Evolutionary conservation across 768 basidiomycete species (phyloP).

Genomic region (Kwoniella dejecticola): DNA sequence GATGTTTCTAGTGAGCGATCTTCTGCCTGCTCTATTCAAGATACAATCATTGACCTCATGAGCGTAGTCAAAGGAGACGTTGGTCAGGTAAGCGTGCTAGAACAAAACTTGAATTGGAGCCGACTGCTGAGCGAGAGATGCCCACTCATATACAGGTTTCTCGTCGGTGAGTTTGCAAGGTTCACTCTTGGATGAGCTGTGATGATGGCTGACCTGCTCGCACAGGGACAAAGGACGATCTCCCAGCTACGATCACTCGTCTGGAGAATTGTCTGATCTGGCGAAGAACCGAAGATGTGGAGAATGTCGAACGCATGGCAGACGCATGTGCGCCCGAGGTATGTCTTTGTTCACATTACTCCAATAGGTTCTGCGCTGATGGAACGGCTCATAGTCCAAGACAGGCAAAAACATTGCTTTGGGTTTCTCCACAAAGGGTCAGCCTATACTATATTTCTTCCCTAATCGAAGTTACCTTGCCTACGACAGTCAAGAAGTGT

Average conservation of each 20-base stretch:
- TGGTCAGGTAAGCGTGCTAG: conserved; percentile 32
- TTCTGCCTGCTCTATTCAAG: neutral
- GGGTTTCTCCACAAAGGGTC: conserved; percentile 34
- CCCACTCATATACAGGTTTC: conserved; percentile 25
- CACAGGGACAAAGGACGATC: conserved; percentile 44
- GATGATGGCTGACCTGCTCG: neutral
- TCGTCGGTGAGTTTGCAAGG: conserved; percentile 26
- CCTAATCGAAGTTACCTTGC: conserved; percentile 34
- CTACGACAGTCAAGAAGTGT: neutral
- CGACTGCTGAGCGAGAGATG: neutral
- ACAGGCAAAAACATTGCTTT: conserved; percentile 49
- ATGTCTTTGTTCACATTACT: conserved; percentile 5
- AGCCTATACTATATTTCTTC: conserved; percentile 53
- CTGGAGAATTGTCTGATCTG: conserved; percentile 44
- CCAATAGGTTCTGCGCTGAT: neutral
- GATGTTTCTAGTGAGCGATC: conserved; percentile 49
- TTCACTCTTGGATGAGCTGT: neutral
- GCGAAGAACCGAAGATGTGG: conserved; percentile 44
- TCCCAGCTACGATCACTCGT: conserved; percentile 37
- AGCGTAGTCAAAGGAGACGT: conserved; percentile 47
- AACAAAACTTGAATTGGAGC: no score
- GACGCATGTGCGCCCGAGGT: conserved; percentile 42
- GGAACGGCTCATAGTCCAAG: conserved; percentile 30
- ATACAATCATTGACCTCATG: neutral
- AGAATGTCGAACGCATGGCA: conserved; percentile 45